A percentile compares a stretch with the other conserved stretches of the same genome.
phyloP scores from a whole-genome alignment of 805 yeast species.

The Saturnispora kantuleensis region DNA sequence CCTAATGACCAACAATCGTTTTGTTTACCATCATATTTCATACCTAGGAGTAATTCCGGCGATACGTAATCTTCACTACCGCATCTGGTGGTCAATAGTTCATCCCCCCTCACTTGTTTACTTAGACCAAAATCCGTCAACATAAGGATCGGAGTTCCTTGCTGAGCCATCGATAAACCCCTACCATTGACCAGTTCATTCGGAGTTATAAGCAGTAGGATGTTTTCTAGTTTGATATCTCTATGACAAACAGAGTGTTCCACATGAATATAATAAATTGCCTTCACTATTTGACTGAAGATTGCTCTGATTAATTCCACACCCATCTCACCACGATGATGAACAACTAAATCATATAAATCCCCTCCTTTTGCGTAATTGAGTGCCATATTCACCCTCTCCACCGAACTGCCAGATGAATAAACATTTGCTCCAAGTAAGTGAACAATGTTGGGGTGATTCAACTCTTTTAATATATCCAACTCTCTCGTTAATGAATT shows the following conservation, averaged over 20 bases:
- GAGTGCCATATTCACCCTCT: constrained; percentile 41
- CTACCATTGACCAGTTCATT: constrained; percentile 22
- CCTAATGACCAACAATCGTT: constrained; percentile 96
- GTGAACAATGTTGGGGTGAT: constrained; percentile 63
- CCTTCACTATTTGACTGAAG: constrained; percentile 59
- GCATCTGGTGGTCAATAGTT: constrained; percentile 74
- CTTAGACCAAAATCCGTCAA: constrained; percentile 88
- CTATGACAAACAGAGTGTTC: constrained; percentile 67
- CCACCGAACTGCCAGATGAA: background rate
- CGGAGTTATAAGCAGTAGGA: constrained; percentile 36
- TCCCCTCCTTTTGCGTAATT: constrained; percentile 84
- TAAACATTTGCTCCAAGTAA: constrained; percentile 39
- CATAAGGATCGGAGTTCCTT: constrained; percentile 33
- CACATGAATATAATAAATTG: constrained; percentile 63
- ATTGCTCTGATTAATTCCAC: constrained; percentile 47
- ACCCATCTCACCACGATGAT: constrained; percentile 32
- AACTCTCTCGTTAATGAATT: constrained; percentile 65
- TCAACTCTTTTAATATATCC: constrained; percentile 43
- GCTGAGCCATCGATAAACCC: constrained; percentile 1
- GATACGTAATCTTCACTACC: constrained; percentile 96
- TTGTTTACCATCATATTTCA: constrained; percentile 82
- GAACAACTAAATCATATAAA: constrained; percentile 52
- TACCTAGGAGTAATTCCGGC: constrained; percentile 86
- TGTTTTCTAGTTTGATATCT: constrained; percentile 83
- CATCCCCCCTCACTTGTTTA: constrained; percentile 49